Evolutionary conservation across 352 stramenopile species (phyloP), one percentile per base, ranked within the genome.

Genomic region (Peronospora destructor): DNA sequence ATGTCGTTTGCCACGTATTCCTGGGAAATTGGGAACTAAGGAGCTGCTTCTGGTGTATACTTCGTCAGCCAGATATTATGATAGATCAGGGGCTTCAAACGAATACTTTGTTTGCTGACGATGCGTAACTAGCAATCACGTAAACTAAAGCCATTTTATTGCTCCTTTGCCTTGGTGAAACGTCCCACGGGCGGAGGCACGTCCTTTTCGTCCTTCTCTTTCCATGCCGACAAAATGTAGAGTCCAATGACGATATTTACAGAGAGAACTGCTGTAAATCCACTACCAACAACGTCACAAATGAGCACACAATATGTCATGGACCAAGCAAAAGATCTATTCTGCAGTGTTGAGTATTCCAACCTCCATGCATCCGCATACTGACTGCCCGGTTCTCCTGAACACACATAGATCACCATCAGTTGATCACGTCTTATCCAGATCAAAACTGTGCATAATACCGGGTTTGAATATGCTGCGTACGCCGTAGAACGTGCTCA

Each of bases 211-310:
- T 81, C 68, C 26, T 86, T 64, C 29, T 87, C 78, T 36, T 65
- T 61, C 64, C 74, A 87, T 6, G 78, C 78, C 28, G 73, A 87
- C 33, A 87, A 43, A 57, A 92, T 73, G 47, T 92, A 92, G 1
- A 86, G 51, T 6, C 76, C 69, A 46, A 89, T 86, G 14, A 90
- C 74, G 32, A 90, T 59, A 49, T 92, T 92, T 26, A 85, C 74
- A 46, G 83, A 68, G 14, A 87, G 48, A 36, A 92, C 78, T 7
- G 81, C 74, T 3, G 67, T 67, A 45, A 85, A 79, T 2, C 76
- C 78, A 75, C 81, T 92, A 42, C 28, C 14, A 49, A 33, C 49
- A 43, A n/a, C 26, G 28, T 9, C 16, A 23, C 30, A 45, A 30
- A 42, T 13, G 25, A 41, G 12, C 23, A 38, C 8, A 1, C 7